Base-by-base conservation (phyloP, 306 rosid species). In the Quercus mongolica region DNA sequence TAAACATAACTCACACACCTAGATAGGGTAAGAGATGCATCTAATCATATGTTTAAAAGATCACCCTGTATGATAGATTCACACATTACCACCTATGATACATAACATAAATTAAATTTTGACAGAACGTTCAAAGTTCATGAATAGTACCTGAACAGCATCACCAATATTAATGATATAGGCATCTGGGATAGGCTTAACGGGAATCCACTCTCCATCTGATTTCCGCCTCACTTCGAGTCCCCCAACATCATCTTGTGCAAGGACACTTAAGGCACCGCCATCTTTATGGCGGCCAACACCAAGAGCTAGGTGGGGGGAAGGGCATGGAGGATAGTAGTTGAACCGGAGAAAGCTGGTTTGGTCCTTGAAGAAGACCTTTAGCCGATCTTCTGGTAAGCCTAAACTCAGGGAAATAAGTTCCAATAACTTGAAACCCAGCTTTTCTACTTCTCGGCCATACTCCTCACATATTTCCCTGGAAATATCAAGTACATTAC, bases 231-330 rank as follows among this genome's bases (percentile, higher is more conserved):
- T 87, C 2, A 94, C 91, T 87, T 95, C 83, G 0, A 92, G 78
- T 10, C 99, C 97, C 30, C 87, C 95, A 28, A 91, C 94, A 5
- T 80, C 91, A 74, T 92, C 97, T 70, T 95, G 94, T 10, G 92
- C 88, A 18, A 95, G 97, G 57, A 92, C 78, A 28, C 94, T 92
- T 30, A 95, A 69, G 57, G 82, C 97, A 2, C 95, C 91, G 0
- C 87, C 74, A 82, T 95, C 99, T 80, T 91, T 95, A 86, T 95
- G 99, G 5, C 68, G 97, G 10, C 99, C 99, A 30, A 92, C 88
- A 5, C 99, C 99, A 8, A 94, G 94, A 56, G 90, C 97, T 4
- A 91, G 83, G 61, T 88, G 78, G 33, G 99, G 95, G 30, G 70
- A 84, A 28, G 95, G 92, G 44, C 97, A 92, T 4, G 91, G 88